A percentile compares a stretch with the other conserved stretches of the same genome.
Conservation (phyloP, 768 basidiomycete species). For the Pleurotus citrinopileatus region DNA sequence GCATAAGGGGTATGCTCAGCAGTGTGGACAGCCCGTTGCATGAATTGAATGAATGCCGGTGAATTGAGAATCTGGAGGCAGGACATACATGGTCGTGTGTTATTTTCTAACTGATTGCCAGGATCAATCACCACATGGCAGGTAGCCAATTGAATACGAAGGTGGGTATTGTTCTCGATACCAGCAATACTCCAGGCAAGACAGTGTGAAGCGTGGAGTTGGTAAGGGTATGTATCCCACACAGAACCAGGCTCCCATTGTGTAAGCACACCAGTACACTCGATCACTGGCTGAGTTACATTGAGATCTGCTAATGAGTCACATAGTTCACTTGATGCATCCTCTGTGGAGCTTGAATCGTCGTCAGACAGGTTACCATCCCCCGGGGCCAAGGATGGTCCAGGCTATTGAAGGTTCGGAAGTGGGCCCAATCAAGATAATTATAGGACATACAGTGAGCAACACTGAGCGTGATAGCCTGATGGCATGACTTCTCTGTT, state of each 20-base stretch:
- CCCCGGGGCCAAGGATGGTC: neutral
- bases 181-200: neutral
- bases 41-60: neutral
- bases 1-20: neutral
- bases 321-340: neutral
- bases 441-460: neutral
- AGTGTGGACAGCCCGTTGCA: neutral
- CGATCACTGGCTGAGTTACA: neutral
- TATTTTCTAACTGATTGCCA: neutral
- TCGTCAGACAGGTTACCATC: neutral
- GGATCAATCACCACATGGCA: neutral
- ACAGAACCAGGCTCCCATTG: neutral
- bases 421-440: neutral
- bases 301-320: neutral
- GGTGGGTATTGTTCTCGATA: neutral
- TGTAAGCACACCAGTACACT: neutral
- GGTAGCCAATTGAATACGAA: neutral
- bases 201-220: neutral
- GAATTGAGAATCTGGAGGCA: neutral
- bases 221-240: neutral
- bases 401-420: neutral
- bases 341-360: neutral
- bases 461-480: neutral
- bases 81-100: neutral
- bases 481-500: neutral